phyloP scores from a whole-genome alignment of 495 filamentous ascomycete species.

The Aspergillus funiculosus region DNA sequence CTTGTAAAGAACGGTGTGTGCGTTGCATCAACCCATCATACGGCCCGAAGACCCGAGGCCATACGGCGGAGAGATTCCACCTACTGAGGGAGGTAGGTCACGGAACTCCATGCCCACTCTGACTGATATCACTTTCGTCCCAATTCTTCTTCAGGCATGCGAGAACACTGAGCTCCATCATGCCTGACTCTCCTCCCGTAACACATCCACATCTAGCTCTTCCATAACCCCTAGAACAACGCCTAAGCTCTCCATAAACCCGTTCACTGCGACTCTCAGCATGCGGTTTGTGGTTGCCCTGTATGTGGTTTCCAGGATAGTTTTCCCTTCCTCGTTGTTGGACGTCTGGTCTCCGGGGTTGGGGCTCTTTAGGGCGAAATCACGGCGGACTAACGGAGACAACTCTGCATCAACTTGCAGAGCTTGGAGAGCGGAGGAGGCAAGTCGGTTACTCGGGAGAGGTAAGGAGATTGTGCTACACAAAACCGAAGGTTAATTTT shows the following conservation, averaged over 20 bases:
- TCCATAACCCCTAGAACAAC: constrained; percentile 81
- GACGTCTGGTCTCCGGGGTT: constrained; percentile 21
- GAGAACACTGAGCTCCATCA: too few relatives aligned
- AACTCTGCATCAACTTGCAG: constrained; percentile 85
- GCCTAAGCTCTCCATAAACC: constrained; percentile 88
- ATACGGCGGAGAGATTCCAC: too few relatives aligned
- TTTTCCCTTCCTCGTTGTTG: constrained; percentile 37
- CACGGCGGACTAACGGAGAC: constrained; percentile 71
- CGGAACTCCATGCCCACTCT: too few relatives aligned
- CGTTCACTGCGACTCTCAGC: constrained; percentile 94
- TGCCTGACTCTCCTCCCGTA: constrained; percentile 39
- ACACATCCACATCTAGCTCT: constrained; percentile 81
- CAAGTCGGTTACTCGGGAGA: constrained; percentile 75
- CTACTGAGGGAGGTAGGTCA: too few relatives aligned
- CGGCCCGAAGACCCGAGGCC: too few relatives aligned
- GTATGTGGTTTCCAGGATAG: constrained; percentile 69
- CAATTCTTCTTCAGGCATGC: neutral
- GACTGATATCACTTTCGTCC: neutral
- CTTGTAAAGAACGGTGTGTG: too few relatives aligned
- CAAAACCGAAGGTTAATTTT: constrained; percentile 14
- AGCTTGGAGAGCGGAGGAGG: constrained; percentile 65
- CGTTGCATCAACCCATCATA: too few relatives aligned
- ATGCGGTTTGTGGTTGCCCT: constrained; percentile 89
- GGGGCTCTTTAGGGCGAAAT: constrained; percentile 51
- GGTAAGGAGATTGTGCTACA: constrained; percentile 72